Conservation (phyloP, 2,329 filamentous ascomycete species). For the Neoascochyta sp. region DNA sequence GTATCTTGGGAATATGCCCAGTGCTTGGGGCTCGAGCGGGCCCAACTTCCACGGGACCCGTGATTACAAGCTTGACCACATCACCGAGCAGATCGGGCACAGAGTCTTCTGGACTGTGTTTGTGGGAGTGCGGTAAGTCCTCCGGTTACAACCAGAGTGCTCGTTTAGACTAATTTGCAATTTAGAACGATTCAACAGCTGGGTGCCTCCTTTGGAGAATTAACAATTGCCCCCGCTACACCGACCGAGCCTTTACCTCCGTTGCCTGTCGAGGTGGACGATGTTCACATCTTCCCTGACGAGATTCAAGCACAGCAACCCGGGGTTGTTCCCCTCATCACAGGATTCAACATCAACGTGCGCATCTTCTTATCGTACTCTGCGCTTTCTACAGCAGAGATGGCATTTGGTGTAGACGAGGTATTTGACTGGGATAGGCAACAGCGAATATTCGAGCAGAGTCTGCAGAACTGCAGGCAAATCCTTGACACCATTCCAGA, state of each 20-base stretch:
- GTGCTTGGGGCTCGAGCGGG: slow-evolving; percentile 35
- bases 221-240: slow-evolving; percentile 73
- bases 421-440: slow-evolving; percentile 76
- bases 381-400: slow-evolving; percentile 71
- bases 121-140: slow-evolving; percentile 61
- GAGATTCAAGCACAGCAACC: slow-evolving; percentile 68
- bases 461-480: slow-evolving; percentile 65
- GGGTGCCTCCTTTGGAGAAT: slow-evolving; percentile 66
- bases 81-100: slow-evolving; percentile 53
- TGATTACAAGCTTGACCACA: slow-evolving; percentile 41
- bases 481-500: slow-evolving; percentile 64
- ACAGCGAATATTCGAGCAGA: slow-evolving; percentile 66
- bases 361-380: slow-evolving; percentile 79
- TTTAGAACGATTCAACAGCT: slow-evolving; percentile 73
- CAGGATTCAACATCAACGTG: slow-evolving; percentile 77
- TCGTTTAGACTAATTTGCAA: slow-evolving; percentile 6
- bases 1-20: slow-evolving; percentile 35
- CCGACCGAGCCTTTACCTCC: slow-evolving; percentile 73
- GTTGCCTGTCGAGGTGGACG: slow-evolving; percentile 76
- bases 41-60: slow-evolving; percentile 35
- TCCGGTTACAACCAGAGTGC: slow-evolving; percentile 60
- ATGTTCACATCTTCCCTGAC: slow-evolving; percentile 70
- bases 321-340: slow-evolving; percentile 64
- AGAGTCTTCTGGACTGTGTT: slow-evolving; percentile 80
- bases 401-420: slow-evolving; percentile 74